phyloP scores from a whole-genome alignment of 164 flowering plant species.

The Malania oleifera region DNA sequence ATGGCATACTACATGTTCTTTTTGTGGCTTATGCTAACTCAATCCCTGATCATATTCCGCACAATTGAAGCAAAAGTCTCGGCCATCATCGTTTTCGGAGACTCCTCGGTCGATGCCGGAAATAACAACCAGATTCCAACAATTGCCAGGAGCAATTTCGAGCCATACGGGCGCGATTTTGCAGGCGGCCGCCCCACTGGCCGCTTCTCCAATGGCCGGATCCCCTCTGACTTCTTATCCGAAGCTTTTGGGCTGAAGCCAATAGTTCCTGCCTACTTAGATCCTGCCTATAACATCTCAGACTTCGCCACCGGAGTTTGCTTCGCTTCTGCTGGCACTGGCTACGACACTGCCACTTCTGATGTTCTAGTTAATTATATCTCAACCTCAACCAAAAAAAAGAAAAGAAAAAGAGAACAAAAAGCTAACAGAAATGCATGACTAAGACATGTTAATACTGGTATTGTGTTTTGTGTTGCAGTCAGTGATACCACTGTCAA shows the following conservation, averaged over 20 bases:
- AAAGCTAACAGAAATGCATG: too few relatives aligned
- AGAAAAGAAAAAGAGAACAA: too few relatives aligned
- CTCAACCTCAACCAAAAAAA: neutral
- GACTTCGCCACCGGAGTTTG: conserved; percentile 51
- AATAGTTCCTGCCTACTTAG: conserved; percentile 45
- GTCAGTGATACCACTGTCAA: conserved; percentile 48
- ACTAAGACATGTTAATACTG: neutral
- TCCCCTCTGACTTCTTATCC: conserved; percentile 47
- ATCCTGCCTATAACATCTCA: conserved; percentile 36
- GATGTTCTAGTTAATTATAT: conserved; percentile 36
- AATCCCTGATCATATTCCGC: neutral
- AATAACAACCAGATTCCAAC: conserved; percentile 50
- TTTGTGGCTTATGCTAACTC: too few relatives aligned
- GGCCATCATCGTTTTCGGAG: conserved; percentile 58
- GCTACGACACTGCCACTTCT: conserved; percentile 52
- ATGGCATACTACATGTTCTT: too few relatives aligned
- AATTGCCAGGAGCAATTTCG: conserved; percentile 40
- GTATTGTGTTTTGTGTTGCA: conserved; percentile 11
- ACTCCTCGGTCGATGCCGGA: conserved; percentile 58
- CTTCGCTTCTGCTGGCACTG: conserved; percentile 58
- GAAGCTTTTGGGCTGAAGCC: conserved; percentile 42
- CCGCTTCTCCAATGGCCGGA: conserved; percentile 44
- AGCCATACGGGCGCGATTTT: conserved; percentile 54
- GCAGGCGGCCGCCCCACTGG: conserved; percentile 37
- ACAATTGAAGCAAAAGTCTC: conserved; percentile 27